A percentile compares a stretch with the other conserved stretches of the same genome.
These are phyloP conservation scores for Chalciporus sphaerocephalus DNA, from an alignment of 768 basidiomycete genomes.

Conservation along the genomic window DNA sequence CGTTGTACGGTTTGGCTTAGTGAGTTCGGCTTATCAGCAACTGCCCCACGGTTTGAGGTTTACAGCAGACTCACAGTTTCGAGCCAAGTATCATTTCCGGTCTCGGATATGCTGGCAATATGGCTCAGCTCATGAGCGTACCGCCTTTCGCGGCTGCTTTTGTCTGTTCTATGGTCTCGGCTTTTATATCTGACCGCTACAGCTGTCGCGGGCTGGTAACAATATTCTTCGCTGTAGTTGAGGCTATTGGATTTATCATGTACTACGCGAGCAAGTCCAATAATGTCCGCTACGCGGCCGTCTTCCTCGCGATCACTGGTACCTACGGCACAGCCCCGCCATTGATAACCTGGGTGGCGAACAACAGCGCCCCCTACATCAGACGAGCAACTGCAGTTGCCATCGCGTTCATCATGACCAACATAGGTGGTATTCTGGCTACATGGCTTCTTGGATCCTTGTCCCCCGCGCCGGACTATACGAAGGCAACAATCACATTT, in stretches of 20 bases:
- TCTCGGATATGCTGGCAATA: conserved; percentile 51
- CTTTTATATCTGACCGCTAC: conserved; percentile 52
- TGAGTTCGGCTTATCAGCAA: conserved; percentile 20
- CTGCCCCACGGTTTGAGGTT: conserved; percentile 29
- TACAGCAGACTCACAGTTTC: conserved; percentile 46
- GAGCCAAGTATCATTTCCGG: conserved; percentile 65
- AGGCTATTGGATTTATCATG: conserved; percentile 50
- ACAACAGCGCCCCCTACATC: conserved; percentile 54
- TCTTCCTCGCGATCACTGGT: conserved; percentile 54
- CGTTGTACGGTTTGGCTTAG: conserved; percentile 19
- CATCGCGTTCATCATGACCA: conserved; percentile 53
- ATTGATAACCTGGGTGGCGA: conserved; percentile 55
- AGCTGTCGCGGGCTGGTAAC: conserved; percentile 45
- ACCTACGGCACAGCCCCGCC: conserved; percentile 52
- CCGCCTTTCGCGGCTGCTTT: conserved; percentile 51
- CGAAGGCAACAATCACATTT: conserved; percentile 39
- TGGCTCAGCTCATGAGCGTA: conserved; percentile 61
- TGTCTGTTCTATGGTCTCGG: conserved; percentile 38
- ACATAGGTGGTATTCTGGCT: conserved; percentile 55
- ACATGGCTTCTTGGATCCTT: conserved; percentile 56
- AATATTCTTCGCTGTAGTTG: conserved; percentile 42
- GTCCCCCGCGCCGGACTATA: conserved; percentile 48
- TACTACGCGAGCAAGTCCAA: conserved; percentile 39
- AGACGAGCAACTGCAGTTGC: conserved; percentile 58
- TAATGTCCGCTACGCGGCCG: conserved; percentile 47